Conservation (phyloP, 371 early-diverging fungal species). For the Mortierella sp. region DNA sequence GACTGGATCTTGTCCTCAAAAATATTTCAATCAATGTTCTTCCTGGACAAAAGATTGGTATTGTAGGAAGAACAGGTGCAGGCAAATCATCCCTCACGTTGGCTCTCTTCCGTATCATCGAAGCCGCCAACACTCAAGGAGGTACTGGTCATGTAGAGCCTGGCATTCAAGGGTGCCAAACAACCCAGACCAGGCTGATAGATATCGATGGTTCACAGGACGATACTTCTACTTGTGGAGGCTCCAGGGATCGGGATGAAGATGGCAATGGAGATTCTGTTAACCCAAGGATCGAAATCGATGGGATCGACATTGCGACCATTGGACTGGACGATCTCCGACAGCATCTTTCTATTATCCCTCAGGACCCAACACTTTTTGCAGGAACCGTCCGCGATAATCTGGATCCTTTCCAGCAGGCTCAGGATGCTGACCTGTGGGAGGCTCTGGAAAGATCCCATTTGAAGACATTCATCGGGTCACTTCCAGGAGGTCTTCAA, state of each 20-base stretch:
- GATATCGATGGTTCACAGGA: neutral
- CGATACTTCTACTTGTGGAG: neutral
- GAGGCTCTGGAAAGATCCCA: slow-evolving; percentile 76
- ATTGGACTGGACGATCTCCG: slow-evolving; percentile 82
- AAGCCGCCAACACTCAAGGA: slow-evolving; percentile 64
- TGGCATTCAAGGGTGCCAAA: slow-evolving; percentile 11
- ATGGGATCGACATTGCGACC: slow-evolving; percentile 83
- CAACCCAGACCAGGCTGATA: neutral
- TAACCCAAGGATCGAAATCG: slow-evolving; percentile 60
- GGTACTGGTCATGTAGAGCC: slow-evolving; percentile 58
- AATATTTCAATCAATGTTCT: slow-evolving; percentile 66
- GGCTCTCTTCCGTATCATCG: slow-evolving; percentile 90
- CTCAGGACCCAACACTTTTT: slow-evolving; percentile 94
- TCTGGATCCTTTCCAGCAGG: slow-evolving; percentile 83
- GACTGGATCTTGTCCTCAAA: slow-evolving; percentile 66
- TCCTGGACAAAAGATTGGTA: slow-evolving; percentile 83
- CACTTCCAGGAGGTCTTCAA: slow-evolving; percentile 71
- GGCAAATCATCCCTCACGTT: slow-evolving; percentile 90
- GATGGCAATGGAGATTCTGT: neutral
- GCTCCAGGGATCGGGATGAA: too few species aligned
- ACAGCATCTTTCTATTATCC: slow-evolving; percentile 87
- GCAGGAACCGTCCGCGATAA: slow-evolving; percentile 65
- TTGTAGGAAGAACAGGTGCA: slow-evolving; percentile 91
- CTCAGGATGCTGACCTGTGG: slow-evolving; percentile 84
- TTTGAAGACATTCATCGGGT: slow-evolving; percentile 67